These are phyloP conservation scores for Apiospora arundinis DNA, from an alignment of 2,329 filamentous ascomycete genomes.

Conservation along the genomic window DNA sequence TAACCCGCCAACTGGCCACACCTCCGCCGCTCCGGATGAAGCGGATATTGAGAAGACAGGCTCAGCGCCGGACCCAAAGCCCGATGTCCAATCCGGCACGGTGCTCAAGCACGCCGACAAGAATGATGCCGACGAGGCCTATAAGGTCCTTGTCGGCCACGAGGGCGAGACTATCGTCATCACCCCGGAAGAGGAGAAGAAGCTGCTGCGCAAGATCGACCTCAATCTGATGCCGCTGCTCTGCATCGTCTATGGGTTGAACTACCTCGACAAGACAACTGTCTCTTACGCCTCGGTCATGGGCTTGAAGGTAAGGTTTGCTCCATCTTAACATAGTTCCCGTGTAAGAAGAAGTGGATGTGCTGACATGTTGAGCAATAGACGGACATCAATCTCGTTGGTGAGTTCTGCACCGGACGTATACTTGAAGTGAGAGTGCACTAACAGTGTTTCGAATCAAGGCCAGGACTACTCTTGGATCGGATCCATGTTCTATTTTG, in stretches of 20 bases:
- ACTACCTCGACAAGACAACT: slow-evolving; percentile 57
- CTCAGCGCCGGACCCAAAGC: background rate
- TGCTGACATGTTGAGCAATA: slow-evolving; percentile 49
- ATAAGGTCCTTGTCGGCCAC: slow-evolving; percentile 45
- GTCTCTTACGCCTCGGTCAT: slow-evolving; percentile 58
- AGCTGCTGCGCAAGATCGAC: slow-evolving; percentile 53
- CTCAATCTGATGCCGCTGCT: slow-evolving; percentile 56
- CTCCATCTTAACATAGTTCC: background rate
- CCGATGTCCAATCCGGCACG: background rate
- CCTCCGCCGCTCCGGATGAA: background rate
- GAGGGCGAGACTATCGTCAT: slow-evolving; percentile 44
- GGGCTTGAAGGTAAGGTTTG: slow-evolving; percentile 49
- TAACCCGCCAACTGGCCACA: background rate
- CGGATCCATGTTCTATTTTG: slow-evolving; percentile 57
- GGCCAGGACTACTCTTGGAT: slow-evolving; percentile 56
- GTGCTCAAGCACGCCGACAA: slow-evolving; percentile 42
- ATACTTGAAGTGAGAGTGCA: background rate
- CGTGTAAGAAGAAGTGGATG: background rate
- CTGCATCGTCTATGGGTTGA: slow-evolving; percentile 63
- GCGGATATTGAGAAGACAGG: background rate
- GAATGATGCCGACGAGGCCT: slow-evolving; percentile 51
- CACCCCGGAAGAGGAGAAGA: slow-evolving; percentile 47
- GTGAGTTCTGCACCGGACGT: slow-evolving; percentile 23
- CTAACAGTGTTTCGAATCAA: slow-evolving; percentile 21
- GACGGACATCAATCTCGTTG: slow-evolving; percentile 36